phyloP scores from a whole-genome alignment of 768 basidiomycete genomes.

The Collybia sp. region DNA sequence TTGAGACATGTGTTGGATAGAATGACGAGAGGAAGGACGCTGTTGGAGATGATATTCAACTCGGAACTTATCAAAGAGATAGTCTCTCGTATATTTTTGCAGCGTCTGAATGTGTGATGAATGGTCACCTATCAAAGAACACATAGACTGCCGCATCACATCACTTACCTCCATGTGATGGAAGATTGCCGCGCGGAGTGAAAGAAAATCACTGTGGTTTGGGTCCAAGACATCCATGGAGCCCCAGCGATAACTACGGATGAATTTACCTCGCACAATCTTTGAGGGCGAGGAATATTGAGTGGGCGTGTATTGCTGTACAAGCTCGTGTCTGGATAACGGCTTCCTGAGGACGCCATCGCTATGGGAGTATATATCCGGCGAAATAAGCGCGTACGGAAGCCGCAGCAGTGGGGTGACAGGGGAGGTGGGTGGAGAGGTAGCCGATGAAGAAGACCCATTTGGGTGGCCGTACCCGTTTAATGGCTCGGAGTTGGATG shows the following conservation, averaged over 20 bases:
- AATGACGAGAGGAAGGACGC: constrained; percentile 40
- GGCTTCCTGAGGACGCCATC: constrained; percentile 63
- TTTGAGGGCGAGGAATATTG: constrained; percentile 38
- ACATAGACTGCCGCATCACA: not conserved
- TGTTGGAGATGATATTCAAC: constrained; percentile 51
- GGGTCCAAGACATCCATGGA: constrained; percentile 75
- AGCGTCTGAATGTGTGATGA: constrained; percentile 50
- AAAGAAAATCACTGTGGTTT: constrained; percentile 75
- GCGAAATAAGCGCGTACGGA: constrained; percentile 83
- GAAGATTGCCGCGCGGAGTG: constrained; percentile 75
- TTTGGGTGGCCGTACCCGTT: constrained; percentile 53
- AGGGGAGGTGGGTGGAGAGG: constrained; percentile 68
- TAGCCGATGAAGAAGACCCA: constrained; percentile 44
- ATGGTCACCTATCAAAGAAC: constrained; percentile 11
- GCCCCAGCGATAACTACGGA: constrained; percentile 81
- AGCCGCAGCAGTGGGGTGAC: constrained; percentile 57
- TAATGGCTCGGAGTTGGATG: constrained; percentile 44
- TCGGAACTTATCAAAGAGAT: constrained; percentile 77
- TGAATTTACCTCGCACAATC: constrained; percentile 57
- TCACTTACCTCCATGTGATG: constrained; percentile 81
- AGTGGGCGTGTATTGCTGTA: constrained; percentile 66
- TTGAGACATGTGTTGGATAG: constrained; percentile 33
- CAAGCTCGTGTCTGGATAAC: constrained; percentile 64
- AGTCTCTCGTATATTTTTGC: constrained; percentile 80
- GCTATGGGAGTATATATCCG: constrained; percentile 80